Evolutionary conservation across 2,329 filamentous ascomycete species (phyloP), one percentile per base, ranked within the genome.

Genomic region (Epichloe brachyelytri): DNA sequence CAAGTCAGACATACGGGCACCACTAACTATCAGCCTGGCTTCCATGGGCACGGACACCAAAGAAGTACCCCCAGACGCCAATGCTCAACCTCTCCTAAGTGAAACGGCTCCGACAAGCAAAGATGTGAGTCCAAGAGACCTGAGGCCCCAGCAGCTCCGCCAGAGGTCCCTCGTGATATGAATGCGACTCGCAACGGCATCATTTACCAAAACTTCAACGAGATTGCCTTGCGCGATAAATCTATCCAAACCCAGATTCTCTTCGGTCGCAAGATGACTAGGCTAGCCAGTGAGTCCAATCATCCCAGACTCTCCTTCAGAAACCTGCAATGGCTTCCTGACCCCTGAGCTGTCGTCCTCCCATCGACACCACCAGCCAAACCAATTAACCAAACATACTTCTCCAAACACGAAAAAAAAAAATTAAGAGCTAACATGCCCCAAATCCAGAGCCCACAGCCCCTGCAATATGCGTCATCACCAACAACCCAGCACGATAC

Each of bases 401-500:
- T 20, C 5, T 43, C 11, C 19, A 10, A 30, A 30, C 26, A 30
- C 26, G 26, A 43, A 5, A 5, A 3, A 19, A 11, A 20, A 17
- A 19, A 12, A 22, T 20, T 17, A 41, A 15, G 6, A 22, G 17
- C 40, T 43, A 19, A 43, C 40, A 20, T 5, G 12, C 8, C 5
- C 40, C 17, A 5, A 40, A 15, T 36, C 4, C 12, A 79, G 76
- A 79, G 60, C 77, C 75, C 17, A 63, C 74, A 3, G 70, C 75
- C 14, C 62, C 67, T 1, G 70, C 77, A 15, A 72, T 83, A 34
- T 98, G 93, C 65, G 84, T 83, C 46, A 90, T 97, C 62, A 96
- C 88, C 1, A 85, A 84, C 60, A 79, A 83, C 49, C 80, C 83
- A 4, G 93, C 91, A 12, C 81, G 81, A 50, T 97, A 94, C 66